phyloP scores from a whole-genome alignment of 176 grass and related monocot genomes.

The Canna indica region DNA sequence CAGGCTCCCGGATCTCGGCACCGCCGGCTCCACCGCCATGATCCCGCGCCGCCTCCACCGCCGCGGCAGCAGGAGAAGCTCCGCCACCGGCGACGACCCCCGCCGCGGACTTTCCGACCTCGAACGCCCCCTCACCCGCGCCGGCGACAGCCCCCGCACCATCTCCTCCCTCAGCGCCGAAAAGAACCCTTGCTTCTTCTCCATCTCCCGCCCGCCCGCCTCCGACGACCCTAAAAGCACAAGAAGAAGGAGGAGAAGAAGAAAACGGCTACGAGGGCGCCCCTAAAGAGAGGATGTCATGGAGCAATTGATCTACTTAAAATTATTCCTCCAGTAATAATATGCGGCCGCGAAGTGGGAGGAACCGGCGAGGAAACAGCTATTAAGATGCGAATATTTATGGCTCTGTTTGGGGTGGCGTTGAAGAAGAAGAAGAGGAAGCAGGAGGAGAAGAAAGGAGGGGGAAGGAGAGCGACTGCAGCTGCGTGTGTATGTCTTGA shows the following conservation, averaged over 20 bases:
- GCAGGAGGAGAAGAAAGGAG: neutral
- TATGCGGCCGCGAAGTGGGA: neutral
- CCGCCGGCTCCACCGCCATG: neutral
- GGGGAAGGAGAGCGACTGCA: neutral
- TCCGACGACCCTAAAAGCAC: neutral
- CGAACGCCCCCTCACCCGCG: neutral
- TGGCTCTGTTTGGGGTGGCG: neutral
- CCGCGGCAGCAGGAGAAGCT: conserved; percentile 7
- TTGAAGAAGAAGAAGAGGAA: neutral
- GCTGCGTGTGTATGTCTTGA: neutral
- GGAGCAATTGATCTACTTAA: neutral
- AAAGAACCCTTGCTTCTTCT: conserved; percentile 14
- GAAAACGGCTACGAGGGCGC: neutral
- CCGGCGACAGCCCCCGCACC: conserved; percentile 6
- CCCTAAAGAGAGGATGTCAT: too few species aligned
- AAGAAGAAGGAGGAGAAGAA: neutral
- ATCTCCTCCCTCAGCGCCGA: conserved; percentile 15
- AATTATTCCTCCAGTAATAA: neutral
- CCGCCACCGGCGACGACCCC: conserved; percentile 5
- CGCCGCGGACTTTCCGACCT: conserved; percentile 14
- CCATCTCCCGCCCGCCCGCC: neutral
- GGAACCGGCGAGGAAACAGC: neutral
- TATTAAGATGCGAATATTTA: neutral
- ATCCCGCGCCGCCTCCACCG: conserved; percentile 11
- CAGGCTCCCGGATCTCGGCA: conserved; percentile 19